Evolutionary conservation across 352 stramenopile genomes (phyloP).

Genomic region (Globisporangium polare): DNA sequence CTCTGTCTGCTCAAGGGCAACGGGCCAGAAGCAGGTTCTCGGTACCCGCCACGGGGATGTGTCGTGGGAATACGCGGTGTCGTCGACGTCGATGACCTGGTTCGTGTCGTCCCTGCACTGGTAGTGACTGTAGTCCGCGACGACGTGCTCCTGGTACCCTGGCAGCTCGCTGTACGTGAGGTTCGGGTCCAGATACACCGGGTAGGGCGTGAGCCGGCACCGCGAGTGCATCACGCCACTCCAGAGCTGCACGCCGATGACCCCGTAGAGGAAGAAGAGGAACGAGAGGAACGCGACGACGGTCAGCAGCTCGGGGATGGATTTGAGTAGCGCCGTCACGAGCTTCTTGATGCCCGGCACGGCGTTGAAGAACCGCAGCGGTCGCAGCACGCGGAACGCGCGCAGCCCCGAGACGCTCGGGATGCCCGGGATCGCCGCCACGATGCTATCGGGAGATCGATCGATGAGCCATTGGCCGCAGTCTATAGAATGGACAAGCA

Average conservation of each 20-base stretch:
- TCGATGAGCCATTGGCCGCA: too few species aligned
- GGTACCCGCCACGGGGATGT: conserved; percentile 44
- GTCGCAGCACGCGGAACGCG: conserved; percentile 52
- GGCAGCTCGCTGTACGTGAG: conserved; percentile 27
- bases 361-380: conserved; percentile 53
- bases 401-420: conserved; percentile 35
- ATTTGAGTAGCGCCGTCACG: conserved; percentile 71
- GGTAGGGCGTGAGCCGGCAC: conserved; percentile 67
- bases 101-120: conserved; percentile 29
- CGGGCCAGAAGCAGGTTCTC: conserved; percentile 85
- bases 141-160: conserved; percentile 25
- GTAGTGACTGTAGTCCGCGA: conserved; percentile 32
- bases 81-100: conserved; percentile 27
- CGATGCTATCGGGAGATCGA: conserved; percentile 20
- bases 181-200: conserved; percentile 38
- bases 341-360: conserved; percentile 73
- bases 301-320: conserved; percentile 71
- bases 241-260: conserved; percentile 82
- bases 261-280: conserved; percentile 82
- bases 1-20: conserved; percentile 59
- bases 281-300: conserved; percentile 77
- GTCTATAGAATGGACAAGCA: too few species aligned
- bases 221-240: conserved; percentile 56
- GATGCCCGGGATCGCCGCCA: conserved; percentile 41
- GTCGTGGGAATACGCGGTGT: conserved; percentile 36